Conservation (phyloP, 257 asterid species). For the Solanum chilense region DNA sequence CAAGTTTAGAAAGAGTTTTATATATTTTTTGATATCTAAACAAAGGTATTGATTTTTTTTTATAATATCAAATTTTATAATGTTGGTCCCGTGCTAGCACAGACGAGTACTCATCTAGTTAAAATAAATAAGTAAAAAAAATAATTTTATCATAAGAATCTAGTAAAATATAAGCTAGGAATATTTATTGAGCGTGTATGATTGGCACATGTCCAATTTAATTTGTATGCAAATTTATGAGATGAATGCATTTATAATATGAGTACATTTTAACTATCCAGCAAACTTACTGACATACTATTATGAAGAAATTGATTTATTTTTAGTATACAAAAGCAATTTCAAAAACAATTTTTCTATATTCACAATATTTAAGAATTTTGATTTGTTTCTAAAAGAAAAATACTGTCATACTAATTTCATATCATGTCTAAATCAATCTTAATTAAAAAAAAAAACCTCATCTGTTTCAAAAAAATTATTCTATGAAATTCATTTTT, state of each 20-base stretch:
- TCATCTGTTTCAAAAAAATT: background rate
- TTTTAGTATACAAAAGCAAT: background rate
- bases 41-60: too few relatives aligned
- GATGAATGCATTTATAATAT: background rate
- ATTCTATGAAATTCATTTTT: background rate
- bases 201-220: background rate
- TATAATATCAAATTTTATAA: too few relatives aligned
- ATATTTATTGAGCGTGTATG: background rate
- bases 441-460: background rate
- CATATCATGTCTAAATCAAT: background rate
- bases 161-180: too few relatives aligned
- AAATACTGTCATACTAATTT: background rate
- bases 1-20: too few relatives aligned
- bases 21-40: too few relatives aligned
- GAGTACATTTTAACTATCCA: background rate
- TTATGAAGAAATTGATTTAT: background rate
- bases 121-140: too few relatives aligned
- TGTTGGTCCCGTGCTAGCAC: too few relatives aligned
- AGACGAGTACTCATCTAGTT: too few relatives aligned
- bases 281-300: background rate
- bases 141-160: too few relatives aligned
- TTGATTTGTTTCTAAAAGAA: background rate
- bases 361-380: background rate
- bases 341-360: too few relatives aligned
- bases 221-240: background rate